A percentile compares a stretch with the other conserved stretches of the same genome.
Conservation (phyloP, 2,329 filamentous ascomycete genomes). For the Alternaria gaisen region DNA sequence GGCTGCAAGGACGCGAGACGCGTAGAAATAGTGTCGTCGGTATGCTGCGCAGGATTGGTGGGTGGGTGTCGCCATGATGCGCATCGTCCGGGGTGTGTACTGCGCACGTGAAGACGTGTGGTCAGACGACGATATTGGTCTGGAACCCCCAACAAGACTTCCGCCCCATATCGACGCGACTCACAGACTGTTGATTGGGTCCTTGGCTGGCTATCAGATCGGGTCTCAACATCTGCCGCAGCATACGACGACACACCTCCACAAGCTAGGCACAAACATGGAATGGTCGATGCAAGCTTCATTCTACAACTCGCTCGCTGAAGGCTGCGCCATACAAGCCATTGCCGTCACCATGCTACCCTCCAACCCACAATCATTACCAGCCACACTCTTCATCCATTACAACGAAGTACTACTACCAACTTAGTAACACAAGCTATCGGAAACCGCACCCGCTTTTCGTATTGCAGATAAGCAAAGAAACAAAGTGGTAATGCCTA, state of each 20-base stretch:
- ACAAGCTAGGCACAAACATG: background rate
- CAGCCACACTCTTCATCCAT: constrained; percentile 2
- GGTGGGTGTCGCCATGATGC: background rate
- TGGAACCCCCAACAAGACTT: background rate
- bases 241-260: too few species aligned
- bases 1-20: constrained; percentile 1
- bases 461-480: background rate
- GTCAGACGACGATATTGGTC: constrained; percentile 6
- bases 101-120: constrained; percentile 13
- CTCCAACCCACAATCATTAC: background rate
- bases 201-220: background rate
- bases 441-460: background rate
- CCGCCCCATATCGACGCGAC: background rate
- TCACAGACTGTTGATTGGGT: background rate
- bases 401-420: constrained; percentile 11
- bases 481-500: constrained; percentile 5
- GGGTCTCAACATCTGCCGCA: background rate
- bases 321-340: too few species aligned
- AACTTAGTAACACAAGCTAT: constrained; percentile 15
- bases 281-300: background rate
- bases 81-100: background rate
- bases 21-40: constrained; percentile 4
- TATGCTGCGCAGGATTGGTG: background rate
- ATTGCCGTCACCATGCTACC: background rate
- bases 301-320: background rate